phyloP scores from a whole-genome alignment of 352 stramenopile genomes.

The Vaucheria bursata region DNA sequence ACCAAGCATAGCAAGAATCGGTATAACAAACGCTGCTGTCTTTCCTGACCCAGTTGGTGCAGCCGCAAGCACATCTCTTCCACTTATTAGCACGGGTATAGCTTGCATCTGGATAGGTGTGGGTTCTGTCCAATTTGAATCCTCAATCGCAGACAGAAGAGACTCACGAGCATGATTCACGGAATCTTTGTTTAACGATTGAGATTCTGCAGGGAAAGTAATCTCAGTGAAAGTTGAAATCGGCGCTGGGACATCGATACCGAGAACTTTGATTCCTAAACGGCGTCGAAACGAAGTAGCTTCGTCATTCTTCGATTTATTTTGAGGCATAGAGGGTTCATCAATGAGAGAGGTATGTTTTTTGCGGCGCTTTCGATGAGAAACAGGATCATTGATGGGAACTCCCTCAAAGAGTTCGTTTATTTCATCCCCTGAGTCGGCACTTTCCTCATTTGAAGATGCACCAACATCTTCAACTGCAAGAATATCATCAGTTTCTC shows the following conservation, averaged over 20 bases:
- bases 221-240: constrained; percentile 34
- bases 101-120: constrained; percentile 96
- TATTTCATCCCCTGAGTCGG: constrained; percentile 3
- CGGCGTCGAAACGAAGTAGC: constrained; percentile 32
- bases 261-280: constrained; percentile 41
- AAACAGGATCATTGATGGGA: too few species aligned
- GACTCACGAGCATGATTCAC: constrained; percentile 9
- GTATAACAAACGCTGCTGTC: constrained; percentile 93
- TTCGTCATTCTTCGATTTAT: too few species aligned
- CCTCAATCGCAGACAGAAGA: constrained; percentile 49
- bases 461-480: too few species aligned
- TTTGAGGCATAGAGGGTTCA: not conserved
- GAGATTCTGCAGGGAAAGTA: not conserved
- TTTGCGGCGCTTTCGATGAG: not conserved
- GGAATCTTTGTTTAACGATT: constrained; percentile 12
- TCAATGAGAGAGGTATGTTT: not conserved
- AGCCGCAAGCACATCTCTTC: constrained; percentile 84
- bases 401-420: constrained; percentile 10
- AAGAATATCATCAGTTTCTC: too few species aligned
- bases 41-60: constrained; percentile 95
- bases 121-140: constrained; percentile 86
- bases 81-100: constrained; percentile 72
- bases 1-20: constrained; percentile 70
- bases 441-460: not conserved
- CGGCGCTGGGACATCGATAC: constrained; percentile 24